Conservation (phyloP, 2,329 filamentous ascomycete species). For the Keithomyces neogunnii region DNA sequence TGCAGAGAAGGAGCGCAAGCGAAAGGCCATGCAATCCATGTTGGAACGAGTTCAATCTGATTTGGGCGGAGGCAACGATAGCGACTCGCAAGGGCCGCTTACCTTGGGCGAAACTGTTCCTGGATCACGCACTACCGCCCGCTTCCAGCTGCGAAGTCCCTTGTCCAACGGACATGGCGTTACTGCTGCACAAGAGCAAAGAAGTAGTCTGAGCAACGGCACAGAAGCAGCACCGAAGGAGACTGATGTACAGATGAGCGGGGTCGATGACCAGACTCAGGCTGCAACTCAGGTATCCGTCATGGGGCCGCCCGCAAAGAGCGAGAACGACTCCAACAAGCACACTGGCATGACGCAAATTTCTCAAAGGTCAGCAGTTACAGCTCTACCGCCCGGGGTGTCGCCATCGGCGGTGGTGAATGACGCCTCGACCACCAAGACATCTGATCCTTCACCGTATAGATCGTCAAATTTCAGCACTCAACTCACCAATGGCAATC, state of each 20-base stretch:
- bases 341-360: slow-evolving; percentile 45
- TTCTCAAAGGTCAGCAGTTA: slow-evolving; percentile 56
- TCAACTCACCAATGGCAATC: slow-evolving; percentile 61
- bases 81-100: slow-evolving; percentile 47
- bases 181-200: slow-evolving; percentile 10
- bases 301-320: slow-evolving; percentile 40
- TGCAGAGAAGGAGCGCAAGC: slow-evolving; percentile 55
- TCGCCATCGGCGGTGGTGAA: slow-evolving; percentile 59
- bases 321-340: slow-evolving; percentile 27
- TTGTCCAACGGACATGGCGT: slow-evolving; percentile 50
- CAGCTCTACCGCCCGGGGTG: slow-evolving; percentile 47
- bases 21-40: slow-evolving; percentile 50
- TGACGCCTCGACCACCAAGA: slow-evolving; percentile 91
- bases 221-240: slow-evolving; percentile 8
- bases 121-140: slow-evolving; percentile 39
- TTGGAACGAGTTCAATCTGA: slow-evolving; percentile 43
- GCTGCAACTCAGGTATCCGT: slow-evolving; percentile 36
- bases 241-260: slow-evolving; percentile 56
- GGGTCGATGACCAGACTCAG: slow-evolving; percentile 39
- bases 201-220: slow-evolving; percentile 45
- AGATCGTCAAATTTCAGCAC: slow-evolving; percentile 61
- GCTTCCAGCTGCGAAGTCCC: slow-evolving; percentile 48
- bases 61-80: slow-evolving; percentile 39
- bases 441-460: slow-evolving; percentile 59
- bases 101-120: slow-evolving; percentile 58